Conservation (phyloP, 2,329 filamentous ascomycete genomes). For the Trichoderma sp. region DNA sequence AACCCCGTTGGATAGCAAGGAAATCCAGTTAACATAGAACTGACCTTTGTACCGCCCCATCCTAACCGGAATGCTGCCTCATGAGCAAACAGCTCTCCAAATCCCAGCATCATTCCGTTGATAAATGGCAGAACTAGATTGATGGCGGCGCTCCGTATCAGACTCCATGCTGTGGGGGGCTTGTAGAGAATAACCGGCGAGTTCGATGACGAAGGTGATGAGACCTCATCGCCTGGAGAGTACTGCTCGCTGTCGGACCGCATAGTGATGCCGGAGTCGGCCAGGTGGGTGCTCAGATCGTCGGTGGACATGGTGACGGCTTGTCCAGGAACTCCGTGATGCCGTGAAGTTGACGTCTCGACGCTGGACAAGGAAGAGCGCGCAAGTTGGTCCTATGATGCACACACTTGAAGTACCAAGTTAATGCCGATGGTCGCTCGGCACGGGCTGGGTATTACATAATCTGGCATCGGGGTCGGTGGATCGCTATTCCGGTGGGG, state of each 20-base stretch:
- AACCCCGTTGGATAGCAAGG: not conserved
- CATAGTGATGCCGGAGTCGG: conserved; percentile 74
- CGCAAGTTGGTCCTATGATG: not conserved
- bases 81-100: conserved; percentile 95
- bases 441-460: conserved; percentile 24
- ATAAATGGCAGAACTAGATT: conserved; percentile 95
- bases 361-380: not conserved
- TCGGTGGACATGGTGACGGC: conserved; percentile 55
- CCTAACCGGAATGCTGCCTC: conserved; percentile 91
- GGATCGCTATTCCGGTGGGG: conserved; percentile 36
- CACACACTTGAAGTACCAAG: not conserved
- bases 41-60: conserved; percentile 90
- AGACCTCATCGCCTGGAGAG: conserved; percentile 64
- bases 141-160: conserved; percentile 87
- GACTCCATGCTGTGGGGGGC: conserved; percentile 82
- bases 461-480: conserved; percentile 29
- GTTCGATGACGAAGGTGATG: conserved; percentile 62
- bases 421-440: not conserved
- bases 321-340: not conserved
- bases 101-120: conserved; percentile 97
- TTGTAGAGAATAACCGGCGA: conserved; percentile 82
- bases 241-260: conserved; percentile 84
- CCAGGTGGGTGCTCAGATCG: conserved; percentile 54
- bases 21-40: not conserved
- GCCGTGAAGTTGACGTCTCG: not conserved